These are phyloP conservation scores for Salicornia ramosissima DNA, from an alignment of 148 eudicot species.

Conservation along the genomic window DNA sequence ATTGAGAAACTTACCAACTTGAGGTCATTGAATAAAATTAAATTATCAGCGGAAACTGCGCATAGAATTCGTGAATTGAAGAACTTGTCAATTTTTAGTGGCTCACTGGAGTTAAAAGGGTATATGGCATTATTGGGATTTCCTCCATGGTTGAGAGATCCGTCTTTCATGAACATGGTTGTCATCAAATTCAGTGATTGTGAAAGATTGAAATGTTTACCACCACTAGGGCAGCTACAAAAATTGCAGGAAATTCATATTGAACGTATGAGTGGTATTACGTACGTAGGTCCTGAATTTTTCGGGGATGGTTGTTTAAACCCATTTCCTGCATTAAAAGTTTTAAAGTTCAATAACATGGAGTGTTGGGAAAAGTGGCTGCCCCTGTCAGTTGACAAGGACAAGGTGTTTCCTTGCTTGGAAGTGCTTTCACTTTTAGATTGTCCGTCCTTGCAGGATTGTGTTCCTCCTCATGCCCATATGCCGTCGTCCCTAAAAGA, in stretches of 20 bases:
- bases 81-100: background rate
- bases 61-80: background rate
- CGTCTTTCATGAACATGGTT: background rate
- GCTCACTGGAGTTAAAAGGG: background rate
- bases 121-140: background rate
- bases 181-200: background rate
- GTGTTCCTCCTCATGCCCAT: background rate
- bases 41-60: background rate
- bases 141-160: background rate
- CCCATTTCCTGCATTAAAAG: slow-evolving; percentile 2
- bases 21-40: background rate
- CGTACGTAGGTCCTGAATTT: slow-evolving; percentile 2
- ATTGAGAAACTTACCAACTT: slow-evolving; percentile 11
- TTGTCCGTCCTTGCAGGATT: background rate
- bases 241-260: background rate
- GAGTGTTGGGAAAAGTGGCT: background rate
- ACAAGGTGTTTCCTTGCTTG: background rate
- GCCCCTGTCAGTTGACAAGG: background rate
- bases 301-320: background rate
- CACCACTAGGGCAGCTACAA: background rate
- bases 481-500: background rate
- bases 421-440: background rate
- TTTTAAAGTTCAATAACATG: background rate
- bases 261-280: background rate
- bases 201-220: background rate